These are phyloP conservation scores for Agastache rugosa DNA, from an alignment of 257 asterid species.

Conservation along the genomic window DNA sequence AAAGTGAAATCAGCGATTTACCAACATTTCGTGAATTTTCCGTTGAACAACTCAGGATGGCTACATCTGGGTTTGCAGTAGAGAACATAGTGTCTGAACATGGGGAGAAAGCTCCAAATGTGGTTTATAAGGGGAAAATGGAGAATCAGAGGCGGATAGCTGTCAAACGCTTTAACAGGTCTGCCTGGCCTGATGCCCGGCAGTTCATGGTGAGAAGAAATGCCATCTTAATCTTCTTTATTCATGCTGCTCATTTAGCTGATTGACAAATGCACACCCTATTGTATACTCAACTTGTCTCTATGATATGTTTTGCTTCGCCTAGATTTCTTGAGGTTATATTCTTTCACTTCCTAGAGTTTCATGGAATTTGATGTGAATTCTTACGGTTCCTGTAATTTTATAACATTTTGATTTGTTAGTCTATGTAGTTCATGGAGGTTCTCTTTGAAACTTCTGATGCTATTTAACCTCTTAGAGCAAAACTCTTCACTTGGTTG, in stretches of 20 bases:
- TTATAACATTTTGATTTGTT: not conserved
- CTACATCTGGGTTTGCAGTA: conserved; percentile 91
- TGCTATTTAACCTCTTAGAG: conserved; percentile 23
- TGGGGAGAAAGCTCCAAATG: conserved; percentile 98
- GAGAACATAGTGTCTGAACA: conserved; percentile 96
- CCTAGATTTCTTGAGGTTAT: conserved; percentile 4
- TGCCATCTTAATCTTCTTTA: conserved; percentile 17
- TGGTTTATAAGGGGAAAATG: conserved; percentile 86
- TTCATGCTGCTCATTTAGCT: conserved; percentile 12
- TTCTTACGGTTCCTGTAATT: not conserved
- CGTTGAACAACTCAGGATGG: conserved; percentile 76
- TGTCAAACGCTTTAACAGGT: conserved; percentile 90
- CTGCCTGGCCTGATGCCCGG: conserved; percentile 88
- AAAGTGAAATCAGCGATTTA: conserved; percentile 71
- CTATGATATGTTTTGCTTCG: not conserved
- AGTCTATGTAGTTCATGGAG: not conserved
- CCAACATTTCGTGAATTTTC: conserved; percentile 86
- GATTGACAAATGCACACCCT: not conserved
- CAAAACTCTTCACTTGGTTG: not conserved
- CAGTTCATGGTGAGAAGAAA: conserved; percentile 78
- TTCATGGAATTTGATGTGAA: conserved; percentile 1
- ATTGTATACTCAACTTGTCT: not conserved
- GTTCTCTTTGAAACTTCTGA: not conserved
- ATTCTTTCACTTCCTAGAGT: conserved; percentile 5
- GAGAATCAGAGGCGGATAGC: conserved; percentile 87